Conservation (phyloP, 192 early-diverging fungal species). For the Lobosporangium transversale region DNA sequence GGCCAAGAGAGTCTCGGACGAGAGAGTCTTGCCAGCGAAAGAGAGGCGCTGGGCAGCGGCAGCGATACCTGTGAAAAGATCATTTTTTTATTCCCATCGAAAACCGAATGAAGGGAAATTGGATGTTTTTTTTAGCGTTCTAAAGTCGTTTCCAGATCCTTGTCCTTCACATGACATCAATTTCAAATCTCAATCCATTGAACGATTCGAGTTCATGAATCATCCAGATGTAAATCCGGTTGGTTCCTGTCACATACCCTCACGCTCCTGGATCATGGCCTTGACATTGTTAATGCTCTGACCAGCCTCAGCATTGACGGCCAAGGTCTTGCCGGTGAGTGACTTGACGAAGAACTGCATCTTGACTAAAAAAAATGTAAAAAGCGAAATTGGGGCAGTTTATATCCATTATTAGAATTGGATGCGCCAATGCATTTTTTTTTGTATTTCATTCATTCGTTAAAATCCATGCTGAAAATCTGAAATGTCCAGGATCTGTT, state of each 20-base stretch:
- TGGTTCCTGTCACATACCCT: constrained; percentile 53
- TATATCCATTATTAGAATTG: neutral
- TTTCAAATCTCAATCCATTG: too few relatives aligned
- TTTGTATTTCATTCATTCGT: too few relatives aligned
- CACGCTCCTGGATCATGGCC: constrained; percentile 64
- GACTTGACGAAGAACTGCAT: constrained; percentile 75
- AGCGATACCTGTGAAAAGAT: constrained; percentile 66
- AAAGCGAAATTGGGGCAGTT: neutral
- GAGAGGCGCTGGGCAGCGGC: constrained; percentile 68
- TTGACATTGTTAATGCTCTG: constrained; percentile 65
- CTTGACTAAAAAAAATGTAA: constrained; percentile 22
- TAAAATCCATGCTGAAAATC: too few relatives aligned
- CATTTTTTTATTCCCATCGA: too few relatives aligned
- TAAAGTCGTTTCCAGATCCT: too few relatives aligned
- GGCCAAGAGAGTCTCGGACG: constrained; percentile 34
- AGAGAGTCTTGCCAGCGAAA: constrained; percentile 61
- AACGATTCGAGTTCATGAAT: too few relatives aligned
- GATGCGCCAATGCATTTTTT: too few relatives aligned
- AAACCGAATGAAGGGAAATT: neutral
- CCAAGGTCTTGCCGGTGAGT: constrained; percentile 71
- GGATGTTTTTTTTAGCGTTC: constrained; percentile 2
- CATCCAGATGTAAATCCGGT: neutral
- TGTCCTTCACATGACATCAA: too few relatives aligned
- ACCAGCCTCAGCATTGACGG: constrained; percentile 60
- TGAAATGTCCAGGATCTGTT: too few relatives aligned